Evolutionary conservation across 768 basidiomycete genomes (phyloP).

Genomic region (Peribolospora baueri): DNA sequence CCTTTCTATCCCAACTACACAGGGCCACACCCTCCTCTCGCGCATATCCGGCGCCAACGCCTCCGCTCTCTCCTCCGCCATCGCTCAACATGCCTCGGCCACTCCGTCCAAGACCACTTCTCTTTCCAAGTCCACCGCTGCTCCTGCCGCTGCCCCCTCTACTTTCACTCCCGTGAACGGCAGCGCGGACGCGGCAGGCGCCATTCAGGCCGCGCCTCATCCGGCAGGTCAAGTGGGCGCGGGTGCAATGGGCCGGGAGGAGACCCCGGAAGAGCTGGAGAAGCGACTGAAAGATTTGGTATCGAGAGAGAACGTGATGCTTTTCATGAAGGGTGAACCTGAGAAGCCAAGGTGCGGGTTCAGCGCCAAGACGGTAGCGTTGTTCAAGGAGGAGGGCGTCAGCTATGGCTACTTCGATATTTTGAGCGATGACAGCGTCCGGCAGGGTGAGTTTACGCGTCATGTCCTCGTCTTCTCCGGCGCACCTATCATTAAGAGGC

Average conservation of each 20-base stretch:
- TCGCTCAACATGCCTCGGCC: conserved; percentile 32
- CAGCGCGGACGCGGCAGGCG: background rate
- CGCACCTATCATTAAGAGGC: no score
- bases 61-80: conserved; percentile 31
- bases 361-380: conserved; percentile 43
- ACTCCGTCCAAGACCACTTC: conserved; percentile 12
- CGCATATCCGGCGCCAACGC: conserved; percentile 64
- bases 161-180: conserved; percentile 7
- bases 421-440: conserved; percentile 48
- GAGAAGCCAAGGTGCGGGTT: conserved; percentile 62
- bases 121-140: conserved; percentile 9
- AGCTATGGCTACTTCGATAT: conserved; percentile 62
- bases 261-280: conserved; percentile 43
- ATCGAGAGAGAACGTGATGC: conserved; percentile 30
- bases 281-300: conserved; percentile 33
- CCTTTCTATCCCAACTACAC: background rate
- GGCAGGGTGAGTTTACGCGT: conserved; percentile 34
- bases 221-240: no score
- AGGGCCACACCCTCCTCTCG: conserved; percentile 72
- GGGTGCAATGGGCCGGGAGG: conserved; percentile 5
- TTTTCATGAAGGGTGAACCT: conserved; percentile 80
- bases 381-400: conserved; percentile 40
- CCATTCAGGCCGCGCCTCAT: background rate
- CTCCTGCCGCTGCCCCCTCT: conserved; percentile 9
- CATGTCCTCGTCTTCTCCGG: background rate